phyloP scores from a whole-genome alignment of 495 filamentous ascomycete species.

The Tirmania nivea region DNA sequence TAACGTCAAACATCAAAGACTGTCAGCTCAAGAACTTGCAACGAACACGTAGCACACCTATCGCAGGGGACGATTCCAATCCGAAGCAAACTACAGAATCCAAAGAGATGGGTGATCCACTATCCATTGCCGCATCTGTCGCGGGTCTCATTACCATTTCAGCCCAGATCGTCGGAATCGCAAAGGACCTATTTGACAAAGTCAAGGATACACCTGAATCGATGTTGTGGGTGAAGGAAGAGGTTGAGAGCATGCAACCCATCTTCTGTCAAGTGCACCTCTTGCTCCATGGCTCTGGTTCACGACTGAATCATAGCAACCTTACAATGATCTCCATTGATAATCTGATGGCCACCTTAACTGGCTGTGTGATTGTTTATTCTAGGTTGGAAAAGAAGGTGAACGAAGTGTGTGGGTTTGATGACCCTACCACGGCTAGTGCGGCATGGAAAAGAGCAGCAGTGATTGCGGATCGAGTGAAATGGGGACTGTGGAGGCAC shows the following conservation, averaged over 20 bases:
- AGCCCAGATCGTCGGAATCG: not conserved
- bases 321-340: not conserved
- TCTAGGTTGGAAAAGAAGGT: not conserved
- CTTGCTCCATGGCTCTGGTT: not conserved
- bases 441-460: too few species aligned
- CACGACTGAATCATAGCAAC: not conserved
- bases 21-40: too few species aligned
- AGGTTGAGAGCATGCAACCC: not conserved
- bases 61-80: too few species aligned
- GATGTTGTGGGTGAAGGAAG: not conserved
- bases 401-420: not conserved
- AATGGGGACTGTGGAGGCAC: not conserved
- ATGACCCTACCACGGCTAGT: too few species aligned
- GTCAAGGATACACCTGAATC: not conserved
- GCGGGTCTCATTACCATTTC: not conserved
- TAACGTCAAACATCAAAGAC: too few species aligned
- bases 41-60: too few species aligned
- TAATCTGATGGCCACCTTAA: not conserved
- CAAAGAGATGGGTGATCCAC: not conserved
- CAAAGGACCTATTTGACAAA: not conserved
- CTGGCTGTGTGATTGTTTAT: not conserved
- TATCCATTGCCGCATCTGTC: not conserved
- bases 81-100: too few species aligned
- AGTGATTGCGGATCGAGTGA: not conserved
- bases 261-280: not conserved